These are phyloP conservation scores for Phascolomyces articulosus DNA, from an alignment of 371 early-diverging fungal genomes.

Conservation along the genomic window DNA sequence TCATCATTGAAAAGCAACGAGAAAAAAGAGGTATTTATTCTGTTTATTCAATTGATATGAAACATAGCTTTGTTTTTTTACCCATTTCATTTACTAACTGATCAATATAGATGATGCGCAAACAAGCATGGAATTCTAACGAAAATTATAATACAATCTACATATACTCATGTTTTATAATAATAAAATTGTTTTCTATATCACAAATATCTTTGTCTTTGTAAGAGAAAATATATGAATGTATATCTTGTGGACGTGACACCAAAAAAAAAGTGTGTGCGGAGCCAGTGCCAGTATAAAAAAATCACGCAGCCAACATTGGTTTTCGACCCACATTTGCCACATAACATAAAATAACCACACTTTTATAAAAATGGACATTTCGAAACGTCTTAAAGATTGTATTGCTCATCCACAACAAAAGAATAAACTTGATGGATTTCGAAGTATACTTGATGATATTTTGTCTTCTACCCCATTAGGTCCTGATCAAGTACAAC, in stretches of 20 bases:
- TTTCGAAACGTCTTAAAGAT: constrained; percentile 28
- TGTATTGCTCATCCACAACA: constrained; percentile 41
- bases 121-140: constrained; percentile 11
- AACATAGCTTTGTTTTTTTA: neutral
- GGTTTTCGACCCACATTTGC: too few species aligned
- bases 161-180: too few species aligned
- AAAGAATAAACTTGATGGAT: constrained; percentile 45
- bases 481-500: constrained; percentile 19
- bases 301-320: neutral
- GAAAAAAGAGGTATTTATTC: constrained; percentile 55
- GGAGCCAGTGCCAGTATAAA: too few species aligned
- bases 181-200: too few species aligned
- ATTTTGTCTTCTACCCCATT: constrained; percentile 23
- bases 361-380: constrained; percentile 23
- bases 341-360: too few species aligned
- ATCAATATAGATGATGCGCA: constrained; percentile 5
- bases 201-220: too few species aligned
- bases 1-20: constrained; percentile 43
- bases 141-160: too few species aligned
- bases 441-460: constrained; percentile 29
- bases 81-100: neutral
- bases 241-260: too few species aligned
- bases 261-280: too few species aligned
- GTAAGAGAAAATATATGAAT: too few species aligned
- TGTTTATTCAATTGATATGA: too few species aligned